Percentiles rank a stretch among this genome's conserved stretches.
Conservation (phyloP, 176 grass and related monocot species). For the Bonia amplexicaulis region DNA sequence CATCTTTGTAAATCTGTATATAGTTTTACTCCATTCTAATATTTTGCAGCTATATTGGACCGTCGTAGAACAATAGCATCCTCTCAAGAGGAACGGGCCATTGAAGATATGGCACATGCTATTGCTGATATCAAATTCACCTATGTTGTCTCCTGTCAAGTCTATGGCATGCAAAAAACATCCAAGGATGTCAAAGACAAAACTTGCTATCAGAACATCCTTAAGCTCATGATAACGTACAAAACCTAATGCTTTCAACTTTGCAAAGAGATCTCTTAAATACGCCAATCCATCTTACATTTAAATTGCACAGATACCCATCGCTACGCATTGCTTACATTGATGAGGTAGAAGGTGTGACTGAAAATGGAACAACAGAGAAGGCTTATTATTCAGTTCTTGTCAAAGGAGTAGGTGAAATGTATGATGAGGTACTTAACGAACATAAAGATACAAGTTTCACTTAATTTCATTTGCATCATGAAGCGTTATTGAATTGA, state of each 20-base stretch:
- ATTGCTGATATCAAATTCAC: slow-evolving; percentile 97
- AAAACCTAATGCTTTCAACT: not conserved
- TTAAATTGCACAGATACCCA: slow-evolving; percentile 42
- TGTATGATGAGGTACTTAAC: slow-evolving; percentile 71
- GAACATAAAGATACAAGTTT: not conserved
- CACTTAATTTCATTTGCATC: slow-evolving; percentile 15
- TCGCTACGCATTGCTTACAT: slow-evolving; percentile 91
- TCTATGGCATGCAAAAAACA: slow-evolving; percentile 83
- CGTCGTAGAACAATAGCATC: slow-evolving; percentile 16
- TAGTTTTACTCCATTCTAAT: not conserved
- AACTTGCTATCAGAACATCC: slow-evolving; percentile 76
- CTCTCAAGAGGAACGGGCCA: slow-evolving; percentile 7
- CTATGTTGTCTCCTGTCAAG: slow-evolving; percentile 91
- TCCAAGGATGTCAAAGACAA: slow-evolving; percentile 49
- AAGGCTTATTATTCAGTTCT: slow-evolving; percentile 98
- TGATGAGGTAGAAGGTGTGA: slow-evolving; percentile 59
- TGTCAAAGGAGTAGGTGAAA: slow-evolving; percentile 74
- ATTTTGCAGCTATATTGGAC: slow-evolving; percentile 44
- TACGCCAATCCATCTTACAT: slow-evolving; percentile 19
- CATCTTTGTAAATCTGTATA: not conserved
- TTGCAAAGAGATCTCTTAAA: not conserved
- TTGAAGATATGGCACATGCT: slow-evolving; percentile 19
- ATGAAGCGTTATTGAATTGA: not conserved
- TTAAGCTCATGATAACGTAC: slow-evolving; percentile 75
- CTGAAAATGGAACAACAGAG: slow-evolving; percentile 34